Percentiles rank a stretch among this genome's conserved stretches.
Evolutionary conservation across 2,329 filamentous ascomycete species (phyloP).

Genomic region (Colletotrichum acutatum): DNA sequence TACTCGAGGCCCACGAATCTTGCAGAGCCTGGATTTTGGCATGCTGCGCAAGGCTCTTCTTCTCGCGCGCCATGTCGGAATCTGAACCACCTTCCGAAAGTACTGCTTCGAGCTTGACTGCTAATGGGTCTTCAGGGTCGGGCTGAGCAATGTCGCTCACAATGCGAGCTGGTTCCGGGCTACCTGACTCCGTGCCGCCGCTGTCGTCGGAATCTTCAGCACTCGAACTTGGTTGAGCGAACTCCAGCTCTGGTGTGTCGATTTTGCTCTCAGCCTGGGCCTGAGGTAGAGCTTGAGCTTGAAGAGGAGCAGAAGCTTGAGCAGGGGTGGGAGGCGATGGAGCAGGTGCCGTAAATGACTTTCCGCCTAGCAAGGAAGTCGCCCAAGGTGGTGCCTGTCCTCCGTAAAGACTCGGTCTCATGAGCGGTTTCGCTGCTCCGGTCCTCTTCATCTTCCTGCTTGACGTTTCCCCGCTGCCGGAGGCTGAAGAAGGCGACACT

Average conservation of each 20-base stretch:
- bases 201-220: background rate
- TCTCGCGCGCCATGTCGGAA: background rate
- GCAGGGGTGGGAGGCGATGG: background rate
- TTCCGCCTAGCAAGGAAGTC: constrained; percentile 7
- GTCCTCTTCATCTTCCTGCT: constrained; percentile 30
- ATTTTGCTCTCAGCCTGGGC: background rate
- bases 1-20: constrained; percentile 42
- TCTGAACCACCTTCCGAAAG: background rate
- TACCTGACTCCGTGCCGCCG: background rate
- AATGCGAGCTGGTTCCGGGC: constrained; percentile 31
- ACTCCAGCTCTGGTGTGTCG: background rate
- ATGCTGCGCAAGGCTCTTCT: constrained; percentile 8
- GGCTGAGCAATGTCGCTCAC: constrained; percentile 39
- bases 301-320: too few relatives aligned
- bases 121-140: background rate
- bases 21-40: constrained; percentile 44
- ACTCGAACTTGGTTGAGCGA: background rate
- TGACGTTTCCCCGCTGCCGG: constrained; percentile 10
- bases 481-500: constrained; percentile 7
- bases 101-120: background rate
- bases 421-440: constrained; percentile 8
- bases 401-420: background rate
- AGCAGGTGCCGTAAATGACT: background rate
- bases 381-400: constrained; percentile 22
- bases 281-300: background rate